Base-by-base conservation (phyloP, 176 grass and related monocot species). In the Oryza nivara region DNA sequence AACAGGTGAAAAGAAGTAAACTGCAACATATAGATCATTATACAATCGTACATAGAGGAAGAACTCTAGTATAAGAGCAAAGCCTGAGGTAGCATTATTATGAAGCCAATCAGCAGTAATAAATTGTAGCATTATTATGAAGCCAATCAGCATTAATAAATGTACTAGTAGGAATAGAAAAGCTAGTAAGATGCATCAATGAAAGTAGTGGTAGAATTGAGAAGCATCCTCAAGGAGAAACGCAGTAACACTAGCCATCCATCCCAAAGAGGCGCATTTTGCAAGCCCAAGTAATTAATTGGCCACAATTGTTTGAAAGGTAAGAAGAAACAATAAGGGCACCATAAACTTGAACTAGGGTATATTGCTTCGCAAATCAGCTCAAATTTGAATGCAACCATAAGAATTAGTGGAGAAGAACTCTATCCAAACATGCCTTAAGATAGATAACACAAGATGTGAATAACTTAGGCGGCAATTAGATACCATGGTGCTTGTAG, bases 211-310 rank as follows among this genome's bases (percentile, higher is more conserved):
- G 23, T 23, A 23, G 23, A 23, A 23, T 23, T 23, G 23, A 23
- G 23, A 23, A 23, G 23, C 23, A 23, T 23, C 23, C 23, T 23
- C 23, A 23, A 23, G 23, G 23, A 23, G 23, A 23, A 23, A 23
- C 23, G 23, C 23, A 23, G 23, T 11, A 46, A 9, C 19, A n/a
- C 7, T 0, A 46, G 41, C 41, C 7, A 44, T 44, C 0, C 56
- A 61, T 80, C 78, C 65, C 26, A 44, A 71, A 52, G 22, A 23
- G 32, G 1, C 65, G 52, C 19, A 71, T 56, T 51, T 40, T 46
- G 25, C 30, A 38, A 75, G 43, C 15, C 7, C 77, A 80, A 43
- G 65, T 14, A 83, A 76, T 22, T 73, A 49, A 88, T 45, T 80
- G 73, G 75, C 23, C 46, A 84, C 38, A 74, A 58, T 73, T 79